Evolutionary conservation across 495 filamentous ascomycete species (phyloP).

Genomic region (Talaromyces wortmannii): DNA sequence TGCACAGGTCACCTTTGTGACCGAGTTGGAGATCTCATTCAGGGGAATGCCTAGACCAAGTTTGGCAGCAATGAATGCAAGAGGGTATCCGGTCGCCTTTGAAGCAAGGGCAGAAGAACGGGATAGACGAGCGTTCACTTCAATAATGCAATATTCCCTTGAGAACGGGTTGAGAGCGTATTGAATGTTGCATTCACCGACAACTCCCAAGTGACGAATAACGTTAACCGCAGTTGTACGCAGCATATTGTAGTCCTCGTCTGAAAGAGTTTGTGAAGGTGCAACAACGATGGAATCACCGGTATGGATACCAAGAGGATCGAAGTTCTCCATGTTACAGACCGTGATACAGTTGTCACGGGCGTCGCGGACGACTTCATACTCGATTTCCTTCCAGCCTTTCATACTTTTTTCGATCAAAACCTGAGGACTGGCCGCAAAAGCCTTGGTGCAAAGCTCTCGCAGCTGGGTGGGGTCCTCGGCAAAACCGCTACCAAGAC

Average conservation of each 20-base stretch:
- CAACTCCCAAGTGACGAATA: constrained; percentile 92
- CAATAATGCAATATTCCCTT: constrained; percentile 96
- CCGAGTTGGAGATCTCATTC: constrained; percentile 93
- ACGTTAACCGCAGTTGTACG: constrained; percentile 98
- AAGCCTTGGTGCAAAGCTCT: constrained; percentile 89
- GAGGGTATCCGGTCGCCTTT: constrained; percentile 94
- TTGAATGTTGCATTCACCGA: constrained; percentile 98
- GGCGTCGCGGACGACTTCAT: constrained; percentile 94
- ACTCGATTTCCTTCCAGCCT: constrained; percentile 99
- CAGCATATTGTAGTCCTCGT: constrained; percentile 99
- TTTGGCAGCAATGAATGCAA: constrained; percentile 96
- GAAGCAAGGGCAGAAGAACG: constrained; percentile 94
- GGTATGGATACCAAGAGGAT: constrained; percentile 95
- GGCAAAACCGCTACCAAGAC: constrained; percentile 92
- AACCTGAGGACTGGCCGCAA: constrained; percentile 92
- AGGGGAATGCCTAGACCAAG: constrained; percentile 89
- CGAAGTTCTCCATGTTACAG: constrained; percentile 99
- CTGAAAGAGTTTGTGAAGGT: constrained; percentile 91
- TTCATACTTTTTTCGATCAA: constrained; percentile 98
- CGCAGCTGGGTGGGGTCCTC: constrained; percentile 80
- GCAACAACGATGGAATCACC: constrained; percentile 98
- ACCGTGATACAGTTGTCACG: constrained; percentile 99
- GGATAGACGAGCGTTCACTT: constrained; percentile 97
- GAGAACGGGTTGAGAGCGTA: constrained; percentile 97
- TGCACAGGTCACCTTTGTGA: constrained; percentile 92